Percentiles rank a stretch among this genome's conserved stretches.
Conservation (phyloP, 2,329 filamentous ascomycete species). For the Metarhizium anisopliae region DNA sequence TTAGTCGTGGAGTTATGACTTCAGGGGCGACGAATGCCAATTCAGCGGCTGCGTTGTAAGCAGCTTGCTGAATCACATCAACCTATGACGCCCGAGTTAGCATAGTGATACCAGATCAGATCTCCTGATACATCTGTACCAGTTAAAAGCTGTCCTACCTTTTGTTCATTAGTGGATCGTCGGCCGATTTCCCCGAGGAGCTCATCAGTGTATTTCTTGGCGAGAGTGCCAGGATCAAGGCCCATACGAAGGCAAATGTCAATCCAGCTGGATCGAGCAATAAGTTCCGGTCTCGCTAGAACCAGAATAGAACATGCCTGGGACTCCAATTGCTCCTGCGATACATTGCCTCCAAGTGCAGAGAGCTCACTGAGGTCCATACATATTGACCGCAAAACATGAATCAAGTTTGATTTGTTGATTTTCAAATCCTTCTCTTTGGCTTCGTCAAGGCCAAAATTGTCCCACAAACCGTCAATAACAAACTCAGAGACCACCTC, state of each 20-base stretch:
- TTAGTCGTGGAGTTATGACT: slow-evolving; percentile 63
- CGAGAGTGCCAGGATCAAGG: slow-evolving; percentile 74
- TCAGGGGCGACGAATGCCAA: slow-evolving; percentile 90
- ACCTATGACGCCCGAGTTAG: slow-evolving; percentile 15
- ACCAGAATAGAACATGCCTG: slow-evolving; percentile 74
- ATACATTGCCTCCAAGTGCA: slow-evolving; percentile 31
- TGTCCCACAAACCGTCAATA: slow-evolving; percentile 68
- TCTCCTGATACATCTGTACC: background rate
- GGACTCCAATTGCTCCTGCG: slow-evolving; percentile 44
- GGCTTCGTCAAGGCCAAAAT: slow-evolving; percentile 57
- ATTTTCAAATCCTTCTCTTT: slow-evolving; percentile 74
- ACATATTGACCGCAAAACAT: slow-evolving; percentile 55
- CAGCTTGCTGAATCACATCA: slow-evolving; percentile 51
- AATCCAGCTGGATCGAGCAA: slow-evolving; percentile 81
- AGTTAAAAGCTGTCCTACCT: slow-evolving; percentile 32
- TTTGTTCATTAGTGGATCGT: slow-evolving; percentile 38
- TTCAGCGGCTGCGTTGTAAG: slow-evolving; percentile 79
- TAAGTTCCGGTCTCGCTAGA: slow-evolving; percentile 66
- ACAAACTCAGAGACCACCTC: slow-evolving; percentile 52
- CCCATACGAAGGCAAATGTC: slow-evolving; percentile 71
- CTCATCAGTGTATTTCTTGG: slow-evolving; percentile 49
- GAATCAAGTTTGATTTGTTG: slow-evolving; percentile 53
- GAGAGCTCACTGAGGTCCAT: slow-evolving; percentile 42
- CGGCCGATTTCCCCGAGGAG: slow-evolving; percentile 60
- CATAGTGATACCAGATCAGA: slow-evolving; percentile 11